Conservation (phyloP, 148 eudicot genomes). For the Heliosperma pusillum region DNA sequence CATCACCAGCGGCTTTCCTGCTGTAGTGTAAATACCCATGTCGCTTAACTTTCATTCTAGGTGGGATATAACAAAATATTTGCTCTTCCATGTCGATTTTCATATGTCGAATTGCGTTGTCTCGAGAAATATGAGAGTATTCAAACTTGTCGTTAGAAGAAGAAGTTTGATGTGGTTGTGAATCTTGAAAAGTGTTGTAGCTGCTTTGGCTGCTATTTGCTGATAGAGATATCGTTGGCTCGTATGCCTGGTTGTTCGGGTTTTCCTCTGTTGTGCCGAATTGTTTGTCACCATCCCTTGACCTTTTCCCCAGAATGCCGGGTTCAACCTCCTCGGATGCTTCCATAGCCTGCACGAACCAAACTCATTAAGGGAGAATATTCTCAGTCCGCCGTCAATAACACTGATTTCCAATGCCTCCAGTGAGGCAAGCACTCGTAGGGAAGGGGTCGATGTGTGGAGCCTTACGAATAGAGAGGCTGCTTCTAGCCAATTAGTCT, state of each 20-base stretch:
- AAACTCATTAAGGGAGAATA: neutral
- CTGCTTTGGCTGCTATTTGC: slow-evolving; percentile 15
- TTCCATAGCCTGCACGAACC: slow-evolving; percentile 33
- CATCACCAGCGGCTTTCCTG: slow-evolving; percentile 52
- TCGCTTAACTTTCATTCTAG: slow-evolving; percentile 55
- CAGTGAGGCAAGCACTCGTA: too few relatives aligned
- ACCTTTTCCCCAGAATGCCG: slow-evolving; percentile 34
- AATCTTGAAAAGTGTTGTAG: slow-evolving; percentile 9
- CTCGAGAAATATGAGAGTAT: slow-evolving; percentile 24
- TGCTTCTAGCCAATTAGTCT: too few relatives aligned
- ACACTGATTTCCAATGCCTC: too few relatives aligned
- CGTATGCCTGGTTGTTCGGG: slow-evolving; percentile 28
- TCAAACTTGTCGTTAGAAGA: neutral
- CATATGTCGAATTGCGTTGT: slow-evolving; percentile 40
- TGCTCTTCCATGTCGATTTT: slow-evolving; percentile 76
- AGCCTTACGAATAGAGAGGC: too few relatives aligned
- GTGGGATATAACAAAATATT: slow-evolving; percentile 67
- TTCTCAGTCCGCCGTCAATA: too few relatives aligned
- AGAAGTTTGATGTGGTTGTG: slow-evolving; percentile 6
- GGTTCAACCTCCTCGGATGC: slow-evolving; percentile 23
- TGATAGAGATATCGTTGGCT: slow-evolving; percentile 10
- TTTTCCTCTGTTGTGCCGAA: slow-evolving; percentile 9
- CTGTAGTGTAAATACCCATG: slow-evolving; percentile 49
- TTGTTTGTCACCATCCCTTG: slow-evolving; percentile 26
- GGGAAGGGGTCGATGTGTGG: too few relatives aligned